Evolutionary conservation across 2,329 filamentous ascomycete genomes (phyloP), one percentile per base, ranked within the genome.

Genomic region (Sarocladiaceae sp.): DNA sequence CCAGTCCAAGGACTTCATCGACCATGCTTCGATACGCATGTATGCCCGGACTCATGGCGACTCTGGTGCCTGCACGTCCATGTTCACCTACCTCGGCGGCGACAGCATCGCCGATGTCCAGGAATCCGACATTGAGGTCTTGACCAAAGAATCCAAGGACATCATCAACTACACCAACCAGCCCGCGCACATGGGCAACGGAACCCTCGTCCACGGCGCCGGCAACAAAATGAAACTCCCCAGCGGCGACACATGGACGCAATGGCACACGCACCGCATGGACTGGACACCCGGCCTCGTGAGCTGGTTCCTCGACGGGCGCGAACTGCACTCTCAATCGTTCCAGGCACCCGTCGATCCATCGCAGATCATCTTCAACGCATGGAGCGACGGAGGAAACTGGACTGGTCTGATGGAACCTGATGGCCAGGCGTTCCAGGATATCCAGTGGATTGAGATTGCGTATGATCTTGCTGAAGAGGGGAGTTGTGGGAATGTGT

Each of bases 371-470:
- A 71, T 77, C 11, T 69, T 84, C 53, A 84, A 83, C 58, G 71
- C 79, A 49, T 84, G 81, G 80, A 78, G 77, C 47, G 76, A 83
- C 54, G 80, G 80, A 3, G 75, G 77, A 3, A 64, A 67, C 25
- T 84, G 80, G 80, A 75, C 76, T 4, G 79, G 79, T 5, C 71
- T 75, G 31, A 82, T 84, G 79, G 69, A 61, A 0, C 64, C 69
- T 8, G 71, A 70, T 1, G 69, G 68, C 15, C 67, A 68, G 36
- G 80, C 80, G 0, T 77, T 75, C 55, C 68, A 83, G 57, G 76
- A 83, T 58, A 71, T 84, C 12, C 76, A 82, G 67, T 84, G 79
- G 80, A 74, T 84, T 47, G 79, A 84, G 62, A 67, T 84, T 58
- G 68, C 79, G 13, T 81, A 76, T 51, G 74, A 76, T 39, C 59